A percentile compares a stretch with the other conserved stretches of the same genome.
Evolutionary conservation across 306 rosid species (phyloP).

Genomic region (Ziziphus jujuba): DNA sequence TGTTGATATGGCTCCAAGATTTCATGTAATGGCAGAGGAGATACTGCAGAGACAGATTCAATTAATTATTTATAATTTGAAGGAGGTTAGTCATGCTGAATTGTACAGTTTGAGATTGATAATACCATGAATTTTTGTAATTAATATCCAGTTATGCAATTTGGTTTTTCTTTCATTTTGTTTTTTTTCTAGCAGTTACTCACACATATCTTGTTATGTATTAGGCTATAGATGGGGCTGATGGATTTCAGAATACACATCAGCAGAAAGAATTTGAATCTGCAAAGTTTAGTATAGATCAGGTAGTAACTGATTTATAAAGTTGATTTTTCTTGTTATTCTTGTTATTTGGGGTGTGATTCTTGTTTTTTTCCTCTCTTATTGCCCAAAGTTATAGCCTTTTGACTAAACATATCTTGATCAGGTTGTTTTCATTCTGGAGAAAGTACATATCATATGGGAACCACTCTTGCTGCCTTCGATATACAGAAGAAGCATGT

Average conservation of each 20-base stretch:
- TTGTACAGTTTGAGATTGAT: conserved; percentile 21
- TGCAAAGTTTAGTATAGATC: conserved; percentile 84
- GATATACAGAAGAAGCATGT: conserved; percentile 79
- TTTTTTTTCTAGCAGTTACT: conserved; percentile 9
- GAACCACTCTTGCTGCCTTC: conserved; percentile 85
- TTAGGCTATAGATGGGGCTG: conserved; percentile 89
- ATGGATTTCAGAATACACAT: conserved; percentile 95
- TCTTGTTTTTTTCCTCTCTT: conserved; percentile 8
- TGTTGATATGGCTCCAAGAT: conserved; percentile 91
- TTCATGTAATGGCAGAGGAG: conserved; percentile 81
- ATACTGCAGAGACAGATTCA: conserved; percentile 84
- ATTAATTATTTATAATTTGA: conserved; percentile 70
- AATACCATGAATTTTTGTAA: conserved; percentile 6
- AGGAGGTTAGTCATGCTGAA: conserved; percentile 59
- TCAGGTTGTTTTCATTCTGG: conserved; percentile 86
- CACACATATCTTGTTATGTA: conserved; percentile 15
- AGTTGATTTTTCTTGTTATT: neutral
- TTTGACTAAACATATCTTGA: conserved; percentile 31
- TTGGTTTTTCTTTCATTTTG: neutral
- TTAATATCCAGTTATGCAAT: conserved; percentile 15
- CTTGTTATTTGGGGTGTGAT: conserved; percentile 1
- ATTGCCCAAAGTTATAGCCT: conserved; percentile 16
- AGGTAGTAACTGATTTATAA: conserved; percentile 44
- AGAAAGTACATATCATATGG: conserved; percentile 91
- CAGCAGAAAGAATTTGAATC: conserved; percentile 68